A percentile compares a stretch with the other conserved stretches of the same genome.
Evolutionary conservation across 148 eudicot species (phyloP).

Genomic region (Tetragonia tetragonoides): DNA sequence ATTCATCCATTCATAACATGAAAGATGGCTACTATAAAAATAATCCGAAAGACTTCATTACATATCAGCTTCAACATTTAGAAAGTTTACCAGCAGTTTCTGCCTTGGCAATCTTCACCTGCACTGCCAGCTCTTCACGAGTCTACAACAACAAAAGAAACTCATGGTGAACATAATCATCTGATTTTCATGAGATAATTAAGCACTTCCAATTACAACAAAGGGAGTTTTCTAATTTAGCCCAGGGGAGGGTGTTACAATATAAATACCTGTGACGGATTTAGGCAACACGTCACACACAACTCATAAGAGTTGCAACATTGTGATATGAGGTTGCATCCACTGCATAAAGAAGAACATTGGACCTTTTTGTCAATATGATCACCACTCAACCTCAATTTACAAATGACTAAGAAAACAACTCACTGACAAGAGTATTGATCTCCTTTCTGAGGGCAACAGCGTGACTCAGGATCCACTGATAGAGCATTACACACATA

Average conservation of each 20-base stretch:
- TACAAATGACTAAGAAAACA: constrained; percentile 28
- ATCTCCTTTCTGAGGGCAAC: constrained; percentile 73
- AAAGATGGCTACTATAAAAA: neutral
- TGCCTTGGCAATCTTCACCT: constrained; percentile 82
- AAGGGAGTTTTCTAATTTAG: neutral
- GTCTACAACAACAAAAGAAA: constrained; percentile 43
- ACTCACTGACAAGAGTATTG: constrained; percentile 98
- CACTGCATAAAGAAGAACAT: constrained; percentile 48
- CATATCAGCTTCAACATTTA: neutral
- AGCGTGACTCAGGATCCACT: constrained; percentile 69
- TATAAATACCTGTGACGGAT: constrained; percentile 59
- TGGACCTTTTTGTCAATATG: constrained; percentile 15
- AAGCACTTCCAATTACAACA: neutral
- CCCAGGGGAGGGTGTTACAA: neutral
- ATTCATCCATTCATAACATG: neutral
- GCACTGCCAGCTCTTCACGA: constrained; percentile 51
- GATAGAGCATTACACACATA: constrained; percentile 88
- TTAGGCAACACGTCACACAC: constrained; percentile 96
- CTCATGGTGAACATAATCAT: constrained; percentile 6
- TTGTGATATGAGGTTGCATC: constrained; percentile 78
- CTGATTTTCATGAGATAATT: neutral
- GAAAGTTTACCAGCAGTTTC: constrained; percentile 64
- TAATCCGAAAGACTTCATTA: neutral
- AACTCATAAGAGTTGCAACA: constrained; percentile 96
- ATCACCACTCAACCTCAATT: constrained; percentile 4